Evolutionary conservation across 1,284 basidiomycete species (phyloP).

Genomic region (Thecaphora frezii): DNA sequence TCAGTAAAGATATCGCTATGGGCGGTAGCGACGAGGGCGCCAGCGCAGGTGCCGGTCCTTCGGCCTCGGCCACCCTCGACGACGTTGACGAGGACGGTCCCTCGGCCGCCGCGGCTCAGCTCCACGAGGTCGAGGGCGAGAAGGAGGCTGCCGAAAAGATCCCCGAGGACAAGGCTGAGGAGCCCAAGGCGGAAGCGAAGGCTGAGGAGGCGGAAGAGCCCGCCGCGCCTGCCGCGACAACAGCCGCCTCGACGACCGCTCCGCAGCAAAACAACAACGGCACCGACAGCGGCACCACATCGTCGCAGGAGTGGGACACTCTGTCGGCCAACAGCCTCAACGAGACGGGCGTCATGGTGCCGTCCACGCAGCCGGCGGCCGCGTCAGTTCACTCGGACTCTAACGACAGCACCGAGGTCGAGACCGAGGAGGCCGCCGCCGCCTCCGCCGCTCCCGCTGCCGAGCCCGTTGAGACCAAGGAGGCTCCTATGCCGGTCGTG

Average conservation of each 20-base stretch:
- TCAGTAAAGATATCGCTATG: slow-evolving; percentile 78
- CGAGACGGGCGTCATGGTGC: slow-evolving; percentile 31
- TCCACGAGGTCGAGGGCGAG: not conserved
- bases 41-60: slow-evolving; percentile 5
- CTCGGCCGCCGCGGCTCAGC: slow-evolving; percentile 5
- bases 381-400: not conserved
- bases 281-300: slow-evolving; percentile 40
- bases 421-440: not conserved
- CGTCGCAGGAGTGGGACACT: slow-evolving; percentile 49
- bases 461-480: no score
- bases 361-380: slow-evolving; percentile 14
- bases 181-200: not conserved
- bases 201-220: slow-evolving; percentile 10
- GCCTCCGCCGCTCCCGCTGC: no score
- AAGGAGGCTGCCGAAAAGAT: slow-evolving; percentile 4
- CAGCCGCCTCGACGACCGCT: slow-evolving; percentile 11
- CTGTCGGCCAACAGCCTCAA: slow-evolving; percentile 34
- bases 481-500: no score
- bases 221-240: slow-evolving; percentile 5
- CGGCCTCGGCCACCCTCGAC: slow-evolving; percentile 19
- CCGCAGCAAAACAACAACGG: slow-evolving; percentile 12
- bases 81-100: slow-evolving; percentile 40
- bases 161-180: slow-evolving; percentile 4
- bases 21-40: slow-evolving; percentile 27
- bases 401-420: not conserved